A percentile compares a stretch with the other conserved stretches of the same genome.
These are phyloP conservation scores for Balakata baccata DNA, from an alignment of 345 rosid species.

Conservation along the genomic window DNA sequence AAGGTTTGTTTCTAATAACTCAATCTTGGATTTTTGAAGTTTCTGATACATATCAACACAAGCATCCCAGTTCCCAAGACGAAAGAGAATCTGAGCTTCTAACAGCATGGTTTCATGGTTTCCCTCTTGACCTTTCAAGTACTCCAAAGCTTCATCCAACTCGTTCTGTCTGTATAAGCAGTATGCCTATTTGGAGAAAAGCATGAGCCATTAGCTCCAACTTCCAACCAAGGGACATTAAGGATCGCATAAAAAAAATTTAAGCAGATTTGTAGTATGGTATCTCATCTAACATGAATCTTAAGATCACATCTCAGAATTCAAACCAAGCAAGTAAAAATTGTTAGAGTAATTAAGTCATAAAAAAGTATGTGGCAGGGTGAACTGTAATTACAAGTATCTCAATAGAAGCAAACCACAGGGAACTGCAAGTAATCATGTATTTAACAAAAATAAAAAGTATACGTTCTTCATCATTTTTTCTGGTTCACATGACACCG, in stretches of 20 bases:
- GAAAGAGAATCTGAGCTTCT: conserved; percentile 83
- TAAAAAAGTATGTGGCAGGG: background rate
- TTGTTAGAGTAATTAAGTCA: background rate
- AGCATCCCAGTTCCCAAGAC: conserved; percentile 68
- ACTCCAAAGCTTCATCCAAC: conserved; percentile 65
- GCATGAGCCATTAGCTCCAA: background rate
- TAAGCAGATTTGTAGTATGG: background rate
- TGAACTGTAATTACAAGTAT: background rate
- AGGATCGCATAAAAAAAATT: background rate
- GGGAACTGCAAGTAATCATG: background rate
- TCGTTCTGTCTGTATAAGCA: conserved; percentile 89
- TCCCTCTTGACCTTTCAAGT: conserved; percentile 50
- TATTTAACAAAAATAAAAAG: background rate
- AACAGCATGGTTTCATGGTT: conserved; percentile 54
- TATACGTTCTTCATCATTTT: no score
- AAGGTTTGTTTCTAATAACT: conserved; percentile 58
- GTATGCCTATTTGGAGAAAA: conserved; percentile 55
- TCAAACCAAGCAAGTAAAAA: background rate
- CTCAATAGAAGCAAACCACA: background rate
- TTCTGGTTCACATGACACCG: background rate
- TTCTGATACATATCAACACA: conserved; percentile 63
- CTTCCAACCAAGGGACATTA: background rate
- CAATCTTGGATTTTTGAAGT: conserved; percentile 55
- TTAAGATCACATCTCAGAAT: background rate
- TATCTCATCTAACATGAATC: conserved; percentile 1